Percentiles rank a stretch among this genome's conserved stretches.
Evolutionary conservation across 805 yeast genomes (phyloP).

Genomic region (Wickerhamiella lipophila): DNA sequence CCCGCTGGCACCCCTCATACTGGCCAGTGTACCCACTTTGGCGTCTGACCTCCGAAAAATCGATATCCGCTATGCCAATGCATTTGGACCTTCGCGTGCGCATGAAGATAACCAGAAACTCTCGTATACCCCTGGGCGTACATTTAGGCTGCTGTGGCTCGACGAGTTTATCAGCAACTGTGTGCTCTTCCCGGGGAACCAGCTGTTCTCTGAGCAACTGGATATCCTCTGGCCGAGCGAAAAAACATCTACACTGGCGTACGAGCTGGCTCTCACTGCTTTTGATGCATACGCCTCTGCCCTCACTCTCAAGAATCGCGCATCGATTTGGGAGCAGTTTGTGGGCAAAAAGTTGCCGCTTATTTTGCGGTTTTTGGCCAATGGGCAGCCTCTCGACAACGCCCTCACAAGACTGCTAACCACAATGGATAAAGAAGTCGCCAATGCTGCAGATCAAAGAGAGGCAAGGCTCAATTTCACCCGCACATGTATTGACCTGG

Average conservation of each 20-base stretch:
- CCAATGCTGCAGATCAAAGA: constrained; percentile 16
- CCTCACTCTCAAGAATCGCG: constrained; percentile 27
- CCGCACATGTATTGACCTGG: constrained; percentile 18
- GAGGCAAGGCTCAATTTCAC: constrained; percentile 16
- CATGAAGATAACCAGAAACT: neutral
- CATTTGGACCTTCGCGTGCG: constrained; percentile 2
- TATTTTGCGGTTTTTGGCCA: constrained; percentile 28
- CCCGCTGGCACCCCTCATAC: neutral
- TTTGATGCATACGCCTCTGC: constrained; percentile 34
- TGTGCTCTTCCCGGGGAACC: constrained; percentile 12
- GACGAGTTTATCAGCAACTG: constrained; percentile 17
- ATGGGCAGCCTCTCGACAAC: constrained; percentile 29
- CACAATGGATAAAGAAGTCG: constrained; percentile 22
- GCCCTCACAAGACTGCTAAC: constrained; percentile 22
- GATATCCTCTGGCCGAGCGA: constrained; percentile 23
- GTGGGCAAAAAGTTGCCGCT: constrained; percentile 38
- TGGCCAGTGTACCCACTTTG: neutral
- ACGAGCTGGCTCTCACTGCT: constrained; percentile 34
- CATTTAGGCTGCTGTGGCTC: constrained; percentile 21
- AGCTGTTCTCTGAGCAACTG: constrained; percentile 14
- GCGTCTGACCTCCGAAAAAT: neutral
- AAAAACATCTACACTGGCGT: constrained; percentile 21
- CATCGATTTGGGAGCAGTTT: constrained; percentile 36
- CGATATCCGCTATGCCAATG: neutral
- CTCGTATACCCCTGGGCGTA: constrained; percentile 11